Conservation (phyloP, 768 basidiomycete species). For the Russula olivacea region DNA sequence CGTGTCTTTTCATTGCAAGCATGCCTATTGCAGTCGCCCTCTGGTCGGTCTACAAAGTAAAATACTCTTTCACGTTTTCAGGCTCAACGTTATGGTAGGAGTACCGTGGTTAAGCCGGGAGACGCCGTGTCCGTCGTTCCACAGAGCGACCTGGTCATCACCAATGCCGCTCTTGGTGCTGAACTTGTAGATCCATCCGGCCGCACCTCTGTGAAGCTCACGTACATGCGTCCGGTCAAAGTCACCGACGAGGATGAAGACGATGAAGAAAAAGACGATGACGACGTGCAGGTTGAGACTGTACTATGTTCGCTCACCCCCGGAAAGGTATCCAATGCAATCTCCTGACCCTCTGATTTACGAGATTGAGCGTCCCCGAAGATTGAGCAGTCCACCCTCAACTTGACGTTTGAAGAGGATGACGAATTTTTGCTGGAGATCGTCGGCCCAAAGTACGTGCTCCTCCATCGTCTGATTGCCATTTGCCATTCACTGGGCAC, state of each 20-base stretch:
- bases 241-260: slow-evolving; percentile 45
- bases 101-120: slow-evolving; percentile 52
- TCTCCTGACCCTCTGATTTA: background rate
- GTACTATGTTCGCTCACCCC: slow-evolving; percentile 76
- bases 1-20: slow-evolving; percentile 25
- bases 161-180: slow-evolving; percentile 77
- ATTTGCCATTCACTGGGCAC: background rate
- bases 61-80: slow-evolving; percentile 7
- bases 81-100: slow-evolving; percentile 41
- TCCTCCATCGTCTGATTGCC: background rate
- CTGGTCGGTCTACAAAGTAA: slow-evolving; percentile 42
- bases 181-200: slow-evolving; percentile 54
- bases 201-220: slow-evolving; percentile 63
- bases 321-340: slow-evolving; percentile 55
- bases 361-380: slow-evolving; percentile 30
- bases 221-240: slow-evolving; percentile 40
- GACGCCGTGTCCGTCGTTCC: slow-evolving; percentile 52
- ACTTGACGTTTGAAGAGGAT: slow-evolving; percentile 64
- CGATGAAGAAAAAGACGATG: slow-evolving; percentile 38
- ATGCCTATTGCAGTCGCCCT: slow-evolving; percentile 62
- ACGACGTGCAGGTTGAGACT: slow-evolving; percentile 38
- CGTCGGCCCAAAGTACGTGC: slow-evolving; percentile 73
- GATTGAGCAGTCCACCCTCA: slow-evolving; percentile 71
- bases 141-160: slow-evolving; percentile 67
- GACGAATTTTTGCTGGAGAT: slow-evolving; percentile 62